These are phyloP conservation scores for Epichloe bromicola DNA, from an alignment of 2,329 filamentous ascomycete genomes.

Conservation along the genomic window DNA sequence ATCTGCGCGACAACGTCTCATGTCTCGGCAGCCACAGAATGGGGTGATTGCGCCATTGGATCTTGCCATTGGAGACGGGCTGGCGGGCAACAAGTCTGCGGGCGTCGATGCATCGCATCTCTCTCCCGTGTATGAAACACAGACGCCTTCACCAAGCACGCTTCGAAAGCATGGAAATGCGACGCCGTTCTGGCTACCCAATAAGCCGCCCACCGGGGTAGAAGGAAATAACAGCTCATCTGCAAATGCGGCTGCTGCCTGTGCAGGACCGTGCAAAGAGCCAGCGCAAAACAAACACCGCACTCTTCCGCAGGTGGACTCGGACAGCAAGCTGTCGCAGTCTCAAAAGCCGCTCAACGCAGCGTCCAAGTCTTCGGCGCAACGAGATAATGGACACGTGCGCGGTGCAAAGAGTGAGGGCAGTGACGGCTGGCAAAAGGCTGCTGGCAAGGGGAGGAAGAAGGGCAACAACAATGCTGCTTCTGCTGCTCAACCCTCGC, in stretches of 20 bases:
- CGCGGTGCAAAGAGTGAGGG: constrained; percentile 43
- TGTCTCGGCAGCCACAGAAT: constrained; percentile 31
- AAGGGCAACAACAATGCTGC: constrained; percentile 35
- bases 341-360: constrained; percentile 13
- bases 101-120: constrained; percentile 37
- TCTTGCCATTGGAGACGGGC: constrained; percentile 35
- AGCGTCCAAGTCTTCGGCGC: constrained; percentile 24
- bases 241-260: background rate
- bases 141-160: constrained; percentile 56
- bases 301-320: constrained; percentile 5
- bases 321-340: constrained; percentile 10
- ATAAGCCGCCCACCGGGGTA: constrained; percentile 10
- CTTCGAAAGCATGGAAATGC: constrained; percentile 30
- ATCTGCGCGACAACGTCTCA: constrained; percentile 22
- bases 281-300: background rate
- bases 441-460: constrained; percentile 36
- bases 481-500: constrained; percentile 23
- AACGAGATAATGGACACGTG: constrained; percentile 38
- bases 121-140: constrained; percentile 62
- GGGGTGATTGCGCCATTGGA: constrained; percentile 42
- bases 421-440: constrained; percentile 46
- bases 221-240: background rate
- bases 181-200: constrained; percentile 14
- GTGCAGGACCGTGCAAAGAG: background rate
- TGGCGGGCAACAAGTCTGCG: constrained; percentile 20